phyloP scores from a whole-genome alignment of 1,284 basidiomycete species.

The Mycosarcoma mackinlayi region DNA sequence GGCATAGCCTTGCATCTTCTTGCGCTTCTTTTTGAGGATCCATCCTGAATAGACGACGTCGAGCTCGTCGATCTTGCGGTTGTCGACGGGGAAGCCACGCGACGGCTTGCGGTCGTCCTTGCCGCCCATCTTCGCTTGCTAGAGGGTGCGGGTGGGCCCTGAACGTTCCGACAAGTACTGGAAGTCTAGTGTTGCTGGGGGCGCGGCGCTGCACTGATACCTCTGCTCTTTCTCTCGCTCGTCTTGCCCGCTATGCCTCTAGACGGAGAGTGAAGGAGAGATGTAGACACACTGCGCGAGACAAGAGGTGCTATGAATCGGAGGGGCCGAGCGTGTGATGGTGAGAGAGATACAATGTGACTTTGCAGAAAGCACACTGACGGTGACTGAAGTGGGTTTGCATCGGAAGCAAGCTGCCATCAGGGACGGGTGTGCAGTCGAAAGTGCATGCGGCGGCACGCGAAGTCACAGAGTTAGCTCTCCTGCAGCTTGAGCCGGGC shows the following conservation, averaged over 20 bases:
- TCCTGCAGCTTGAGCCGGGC: too few relatives aligned
- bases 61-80: slow-evolving; percentile 46
- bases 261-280: background rate
- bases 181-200: too few relatives aligned
- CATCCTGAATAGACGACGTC: slow-evolving; percentile 62
- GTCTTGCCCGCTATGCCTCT: too few relatives aligned
- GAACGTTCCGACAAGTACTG: too few relatives aligned
- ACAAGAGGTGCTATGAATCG: background rate
- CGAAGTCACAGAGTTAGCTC: too few relatives aligned
- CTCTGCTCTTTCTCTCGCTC: too few relatives aligned
- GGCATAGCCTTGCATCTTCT: slow-evolving; percentile 68
- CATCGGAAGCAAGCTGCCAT: background rate
- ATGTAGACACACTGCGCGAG: background rate
- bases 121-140: slow-evolving; percentile 24
- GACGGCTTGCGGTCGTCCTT: slow-evolving; percentile 24
- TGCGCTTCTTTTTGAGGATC: slow-evolving; percentile 68
- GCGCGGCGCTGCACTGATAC: too few relatives aligned
- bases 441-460: too few relatives aligned
- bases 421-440: background rate
- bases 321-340: slow-evolving; percentile 1
- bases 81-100: slow-evolving; percentile 33
- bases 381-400: too few relatives aligned
- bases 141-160: background rate
- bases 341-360: background rate
- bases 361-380: background rate